Conservation (phyloP, 1,139 yeast species). For the Sugiyamaella pinicola region DNA sequence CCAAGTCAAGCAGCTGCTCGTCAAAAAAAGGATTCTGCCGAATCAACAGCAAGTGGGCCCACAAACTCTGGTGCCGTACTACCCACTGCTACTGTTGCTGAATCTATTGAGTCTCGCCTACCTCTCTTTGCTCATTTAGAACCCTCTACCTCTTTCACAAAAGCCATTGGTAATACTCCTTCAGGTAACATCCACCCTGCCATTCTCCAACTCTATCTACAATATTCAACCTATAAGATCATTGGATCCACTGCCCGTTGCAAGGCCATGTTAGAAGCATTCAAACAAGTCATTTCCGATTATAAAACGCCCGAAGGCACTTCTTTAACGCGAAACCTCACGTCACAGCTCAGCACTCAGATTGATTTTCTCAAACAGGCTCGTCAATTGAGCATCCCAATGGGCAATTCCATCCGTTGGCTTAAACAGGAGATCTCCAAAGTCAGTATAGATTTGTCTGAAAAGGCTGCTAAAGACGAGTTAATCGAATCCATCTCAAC, state of each 20-base stretch:
- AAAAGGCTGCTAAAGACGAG: conserved; percentile 68
- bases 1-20: conserved; percentile 1
- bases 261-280: conserved; percentile 80
- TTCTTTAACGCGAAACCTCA: conserved; percentile 82
- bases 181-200: conserved; percentile 81
- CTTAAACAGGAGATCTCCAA: conserved; percentile 85
- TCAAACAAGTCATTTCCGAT: conserved; percentile 75
- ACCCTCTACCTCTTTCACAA: conserved; percentile 35
- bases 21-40: background rate
- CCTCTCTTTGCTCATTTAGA: conserved; percentile 86
- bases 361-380: conserved; percentile 91
- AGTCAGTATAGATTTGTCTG: conserved; percentile 66
- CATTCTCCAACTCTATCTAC: conserved; percentile 73
- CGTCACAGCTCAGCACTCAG: conserved; percentile 88
- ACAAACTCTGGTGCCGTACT: background rate
- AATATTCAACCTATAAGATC: conserved; percentile 77
- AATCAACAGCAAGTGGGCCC: background rate
- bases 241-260: conserved; percentile 92
- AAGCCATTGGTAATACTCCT: conserved; percentile 32
- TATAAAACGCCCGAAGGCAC: conserved; percentile 86
- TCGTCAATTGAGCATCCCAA: conserved; percentile 86
- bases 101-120: conserved; percentile 26
- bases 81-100: background rate
- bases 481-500: conserved; percentile 71
- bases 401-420: conserved; percentile 99